phyloP scores from a whole-genome alignment of 2,329 filamentous ascomycete species.

The Exophiala xenobiotica region DNA sequence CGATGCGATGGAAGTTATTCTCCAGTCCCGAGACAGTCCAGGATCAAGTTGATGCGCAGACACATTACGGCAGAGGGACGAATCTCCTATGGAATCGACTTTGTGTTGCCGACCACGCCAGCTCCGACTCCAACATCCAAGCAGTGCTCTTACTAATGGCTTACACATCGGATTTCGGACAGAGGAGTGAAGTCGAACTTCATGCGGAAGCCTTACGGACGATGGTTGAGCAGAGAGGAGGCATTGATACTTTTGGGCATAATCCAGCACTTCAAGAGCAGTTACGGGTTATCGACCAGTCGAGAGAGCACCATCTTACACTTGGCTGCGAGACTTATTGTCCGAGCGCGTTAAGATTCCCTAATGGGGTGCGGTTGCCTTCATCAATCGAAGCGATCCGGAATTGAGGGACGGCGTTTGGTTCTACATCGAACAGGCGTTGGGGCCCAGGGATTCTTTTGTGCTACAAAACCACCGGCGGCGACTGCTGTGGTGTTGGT shows the following conservation, averaged over 20 bases:
- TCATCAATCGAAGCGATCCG: no score
- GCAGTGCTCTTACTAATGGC: conserved; percentile 28
- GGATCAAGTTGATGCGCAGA: conserved; percentile 24
- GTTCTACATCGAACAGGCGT: no score
- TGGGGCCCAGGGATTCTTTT: no score
- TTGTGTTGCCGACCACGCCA: conserved; percentile 17
- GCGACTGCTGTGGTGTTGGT: no score
- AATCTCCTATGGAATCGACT: conserved; percentile 28
- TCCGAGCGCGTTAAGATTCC: conserved; percentile 7
- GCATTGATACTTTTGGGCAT: conserved; percentile 19
- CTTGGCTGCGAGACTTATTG: conserved; percentile 19
- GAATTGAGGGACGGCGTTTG: no score
- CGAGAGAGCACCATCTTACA: conserved; percentile 23
- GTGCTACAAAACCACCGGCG: no score
- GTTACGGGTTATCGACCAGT: conserved; percentile 17
- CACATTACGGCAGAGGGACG: conserved; percentile 24
- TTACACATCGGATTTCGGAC: conserved; percentile 27
- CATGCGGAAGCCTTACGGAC: conserved; percentile 25
- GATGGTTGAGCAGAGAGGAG: conserved; percentile 28
- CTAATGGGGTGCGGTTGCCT: neutral
- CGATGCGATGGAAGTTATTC: conserved; percentile 10
- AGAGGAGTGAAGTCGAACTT: conserved; percentile 17
- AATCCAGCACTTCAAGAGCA: conserved; percentile 24
- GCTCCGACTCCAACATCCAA: conserved; percentile 28
- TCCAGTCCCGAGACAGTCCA: conserved; percentile 13